Evolutionary conservation across 805 yeast species (phyloP).

Genomic region (Yamadazyma nakazawae): DNA sequence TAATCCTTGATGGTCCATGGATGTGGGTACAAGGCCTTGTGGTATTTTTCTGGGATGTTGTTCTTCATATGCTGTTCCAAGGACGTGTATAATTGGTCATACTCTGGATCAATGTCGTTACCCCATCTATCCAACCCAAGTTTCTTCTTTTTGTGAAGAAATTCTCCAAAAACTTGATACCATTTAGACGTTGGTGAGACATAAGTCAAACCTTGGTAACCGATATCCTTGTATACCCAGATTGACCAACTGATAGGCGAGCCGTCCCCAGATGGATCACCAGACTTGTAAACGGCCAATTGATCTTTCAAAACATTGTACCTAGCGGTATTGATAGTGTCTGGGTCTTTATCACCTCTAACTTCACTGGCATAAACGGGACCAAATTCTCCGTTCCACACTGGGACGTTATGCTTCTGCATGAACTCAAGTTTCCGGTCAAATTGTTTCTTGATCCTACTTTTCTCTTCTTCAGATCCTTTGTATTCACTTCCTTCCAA

Average conservation of each 20-base stretch:
- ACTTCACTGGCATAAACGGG: constrained; percentile 45
- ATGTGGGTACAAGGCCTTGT: constrained; percentile 39
- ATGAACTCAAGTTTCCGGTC: constrained; percentile 44
- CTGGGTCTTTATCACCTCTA: constrained; percentile 41
- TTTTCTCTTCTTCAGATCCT: constrained; percentile 34
- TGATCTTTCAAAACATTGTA: constrained; percentile 45
- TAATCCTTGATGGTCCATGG: constrained; percentile 37
- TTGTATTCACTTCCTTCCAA: constrained; percentile 27
- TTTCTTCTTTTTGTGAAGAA: constrained; percentile 39
- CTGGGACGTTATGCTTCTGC: constrained; percentile 40
- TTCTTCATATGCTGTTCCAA: constrained; percentile 36
- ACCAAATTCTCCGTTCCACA: constrained; percentile 55
- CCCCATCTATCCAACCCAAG: constrained; percentile 53
- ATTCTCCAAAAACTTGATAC: constrained; percentile 40
- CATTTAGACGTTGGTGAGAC: constrained; percentile 45
- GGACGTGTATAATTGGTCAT: constrained; percentile 32
- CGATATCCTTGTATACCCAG: constrained; percentile 53
- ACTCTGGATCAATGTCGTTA: constrained; percentile 40
- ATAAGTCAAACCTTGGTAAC: constrained; percentile 48
- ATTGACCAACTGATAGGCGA: constrained; percentile 49
- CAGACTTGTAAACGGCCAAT: constrained; percentile 39
- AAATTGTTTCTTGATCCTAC: constrained; percentile 36
- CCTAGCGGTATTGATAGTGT: constrained; percentile 35
- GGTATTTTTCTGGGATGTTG: constrained; percentile 40
- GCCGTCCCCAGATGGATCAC: constrained; percentile 48